Base-by-base conservation (phyloP, 768 basidiomycete genomes). In the Pluteus cervinus region DNA sequence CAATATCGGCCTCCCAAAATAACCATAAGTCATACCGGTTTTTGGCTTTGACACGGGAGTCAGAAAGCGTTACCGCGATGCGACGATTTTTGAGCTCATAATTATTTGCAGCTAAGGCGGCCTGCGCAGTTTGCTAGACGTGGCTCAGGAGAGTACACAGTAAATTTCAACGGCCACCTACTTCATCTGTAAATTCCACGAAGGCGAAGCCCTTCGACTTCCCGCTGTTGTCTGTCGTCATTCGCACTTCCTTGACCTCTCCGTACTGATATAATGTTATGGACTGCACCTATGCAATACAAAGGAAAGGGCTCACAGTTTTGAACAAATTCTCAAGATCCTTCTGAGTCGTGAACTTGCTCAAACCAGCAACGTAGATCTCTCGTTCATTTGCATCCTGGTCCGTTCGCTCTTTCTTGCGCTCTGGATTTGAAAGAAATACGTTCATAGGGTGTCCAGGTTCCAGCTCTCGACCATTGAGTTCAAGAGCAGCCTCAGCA, bases 341-440 rank as follows among this genome's bases (percentile, higher is more conserved):
- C 4, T 62, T 67, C 53, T 86, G 81, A 10, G 71, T 86, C 1
- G 79, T 81, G 44, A 78, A 86, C 50, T 74, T 82, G 50, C 80
- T 85, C 33, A 99, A 63, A 11, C 90, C 89, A 1, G 89, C 84
- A 26, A 98, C 79, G 49, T 92, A 94, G 3, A 98, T 55, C 53
- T 96, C 92, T 36, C 80, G 69, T 31, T 86, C 80, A 49, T 92
- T 74, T 2, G 87, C 86, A 49, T 83, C 79, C 12, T 79, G 82
- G 52, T 98, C 96, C 0, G 85, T 86, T n/a, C 96, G 71, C 44
- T 85, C 82, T 51, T 93, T 87, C 64, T 75, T 94, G 5, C 85
- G 72, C 53, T 83, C 81, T 0, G 96, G 96, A 54, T 97, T 87
- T 1, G 94, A 97, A 8, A 97, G 76, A 35, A 76, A 74, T 10